Conservation (phyloP, 345 rosid genomes). For the Reutealis trisperma region DNA sequence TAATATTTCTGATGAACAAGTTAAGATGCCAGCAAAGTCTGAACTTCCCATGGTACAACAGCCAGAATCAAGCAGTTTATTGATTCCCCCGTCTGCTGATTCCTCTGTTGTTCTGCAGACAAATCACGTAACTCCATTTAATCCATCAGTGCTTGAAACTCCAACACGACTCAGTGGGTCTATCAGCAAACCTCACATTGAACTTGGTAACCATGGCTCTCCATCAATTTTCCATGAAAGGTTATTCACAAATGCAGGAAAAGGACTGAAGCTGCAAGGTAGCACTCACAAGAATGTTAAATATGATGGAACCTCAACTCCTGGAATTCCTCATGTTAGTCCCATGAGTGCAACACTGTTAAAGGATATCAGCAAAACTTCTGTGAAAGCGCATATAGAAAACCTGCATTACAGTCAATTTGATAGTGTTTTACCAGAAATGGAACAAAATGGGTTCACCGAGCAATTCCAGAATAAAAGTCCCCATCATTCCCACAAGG, state of each 20-base stretch:
- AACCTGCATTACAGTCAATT: slow-evolving; percentile 34
- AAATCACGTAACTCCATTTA: slow-evolving; percentile 23
- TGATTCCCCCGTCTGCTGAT: slow-evolving; percentile 37
- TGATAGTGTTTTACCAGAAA: slow-evolving; percentile 43
- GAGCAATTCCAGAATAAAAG: slow-evolving; percentile 35
- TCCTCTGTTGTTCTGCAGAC: slow-evolving; percentile 42
- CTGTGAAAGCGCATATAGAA: slow-evolving; percentile 31
- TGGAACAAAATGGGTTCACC: slow-evolving; percentile 51
- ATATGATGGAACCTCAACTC: slow-evolving; percentile 44
- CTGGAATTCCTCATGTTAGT: slow-evolving; percentile 23
- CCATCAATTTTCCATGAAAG: slow-evolving; percentile 47
- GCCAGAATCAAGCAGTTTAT: slow-evolving; percentile 35
- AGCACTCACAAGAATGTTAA: slow-evolving; percentile 41
- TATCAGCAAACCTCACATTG: slow-evolving; percentile 28
- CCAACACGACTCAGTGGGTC: slow-evolving; percentile 36
- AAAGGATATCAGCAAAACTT: slow-evolving; percentile 36
- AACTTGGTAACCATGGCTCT: slow-evolving; percentile 25
- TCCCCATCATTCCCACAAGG: slow-evolving; percentile 39
- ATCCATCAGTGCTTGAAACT: slow-evolving; percentile 43
- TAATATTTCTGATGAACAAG: slow-evolving; percentile 40
- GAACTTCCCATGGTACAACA: slow-evolving; percentile 35
- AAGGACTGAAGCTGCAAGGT: slow-evolving; percentile 40
- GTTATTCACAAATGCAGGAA: slow-evolving; percentile 43
- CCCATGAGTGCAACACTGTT: slow-evolving; percentile 38
- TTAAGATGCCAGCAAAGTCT: slow-evolving; percentile 43